Conservation (phyloP, 805 yeast genomes). For the Ogataea pini region DNA sequence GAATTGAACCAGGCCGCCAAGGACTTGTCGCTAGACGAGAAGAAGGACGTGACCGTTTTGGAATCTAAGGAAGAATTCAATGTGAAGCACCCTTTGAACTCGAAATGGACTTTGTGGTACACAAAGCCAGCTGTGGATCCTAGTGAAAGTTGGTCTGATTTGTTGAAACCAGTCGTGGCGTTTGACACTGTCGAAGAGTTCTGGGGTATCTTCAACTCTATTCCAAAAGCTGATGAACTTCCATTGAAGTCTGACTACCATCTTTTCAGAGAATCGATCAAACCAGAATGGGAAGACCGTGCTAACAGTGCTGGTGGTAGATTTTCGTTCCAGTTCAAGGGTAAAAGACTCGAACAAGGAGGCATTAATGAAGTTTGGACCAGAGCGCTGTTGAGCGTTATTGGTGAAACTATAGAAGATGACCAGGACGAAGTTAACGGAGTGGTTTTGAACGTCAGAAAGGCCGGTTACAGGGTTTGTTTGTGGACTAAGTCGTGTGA, state of each 20-base stretch:
- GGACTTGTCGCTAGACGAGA: slow-evolving; percentile 38
- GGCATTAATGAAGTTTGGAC: slow-evolving; percentile 89
- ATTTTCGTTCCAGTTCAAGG: slow-evolving; percentile 80
- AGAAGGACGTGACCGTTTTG: slow-evolving; percentile 50
- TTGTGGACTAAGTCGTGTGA: slow-evolving; percentile 89
- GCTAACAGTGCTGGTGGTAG: slow-evolving; percentile 90
- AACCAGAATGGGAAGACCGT: slow-evolving; percentile 98
- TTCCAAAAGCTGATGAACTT: slow-evolving; percentile 87
- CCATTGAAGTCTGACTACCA: slow-evolving; percentile 94
- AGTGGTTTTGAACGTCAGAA: slow-evolving; percentile 86
- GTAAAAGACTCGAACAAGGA: slow-evolving; percentile 45
- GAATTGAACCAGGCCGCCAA: slow-evolving; percentile 37
- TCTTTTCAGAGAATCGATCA: slow-evolving; percentile 87
- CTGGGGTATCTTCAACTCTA: slow-evolving; percentile 96
- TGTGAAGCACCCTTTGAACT: slow-evolving; percentile 85
- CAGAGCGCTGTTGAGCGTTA: slow-evolving; percentile 80
- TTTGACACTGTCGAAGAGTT: slow-evolving; percentile 96
- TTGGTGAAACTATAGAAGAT: slow-evolving; percentile 92
- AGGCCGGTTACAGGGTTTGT: slow-evolving; percentile 78
- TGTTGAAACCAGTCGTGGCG: slow-evolving; percentile 88
- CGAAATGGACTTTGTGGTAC: slow-evolving; percentile 96
- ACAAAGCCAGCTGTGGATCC: slow-evolving; percentile 85
- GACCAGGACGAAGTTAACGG: slow-evolving; percentile 90
- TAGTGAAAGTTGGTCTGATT: slow-evolving; percentile 86
- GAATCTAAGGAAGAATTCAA: slow-evolving; percentile 63